Percentiles rank a stretch among this genome's conserved stretches.
These are phyloP conservation scores for Oryza rufipogon DNA, from an alignment of 176 grass and related monocot genomes.

Conservation along the genomic window DNA sequence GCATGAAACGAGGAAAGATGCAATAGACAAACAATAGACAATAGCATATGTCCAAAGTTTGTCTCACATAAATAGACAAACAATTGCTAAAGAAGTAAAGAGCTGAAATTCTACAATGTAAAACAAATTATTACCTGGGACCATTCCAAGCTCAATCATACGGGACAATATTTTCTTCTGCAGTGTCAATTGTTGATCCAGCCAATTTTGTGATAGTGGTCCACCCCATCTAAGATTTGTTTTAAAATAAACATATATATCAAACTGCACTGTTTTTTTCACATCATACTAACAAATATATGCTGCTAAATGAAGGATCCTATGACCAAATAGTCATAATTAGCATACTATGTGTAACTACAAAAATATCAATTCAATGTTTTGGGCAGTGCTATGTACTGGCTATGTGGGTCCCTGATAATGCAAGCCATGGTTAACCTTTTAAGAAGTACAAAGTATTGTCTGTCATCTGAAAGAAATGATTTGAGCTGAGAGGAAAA, in stretches of 20 bases:
- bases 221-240: slow-evolving; percentile 82
- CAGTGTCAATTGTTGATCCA: slow-evolving; percentile 74
- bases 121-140: slow-evolving; percentile 66
- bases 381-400: slow-evolving; percentile 1
- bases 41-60: slow-evolving; percentile 3
- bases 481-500: slow-evolving; percentile 11
- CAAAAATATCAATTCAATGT: slow-evolving; percentile 8
- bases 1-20: slow-evolving; percentile 17
- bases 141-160: slow-evolving; percentile 95
- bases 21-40: slow-evolving; percentile 9
- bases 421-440: neutral
- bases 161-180: slow-evolving; percentile 75
- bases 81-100: slow-evolving; percentile 15
- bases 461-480: slow-evolving; percentile 17
- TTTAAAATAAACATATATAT: slow-evolving; percentile 26
- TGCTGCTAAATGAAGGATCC: neutral
- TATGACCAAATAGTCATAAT: slow-evolving; percentile 9
- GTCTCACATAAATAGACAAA: slow-evolving; percentile 18
- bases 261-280: neutral
- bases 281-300: neutral
- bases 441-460: neutral
- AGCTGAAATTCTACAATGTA: neutral
- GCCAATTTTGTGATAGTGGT: slow-evolving; percentile 87
- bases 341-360: neutral
- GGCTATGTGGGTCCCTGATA: neutral